These are phyloP conservation scores for Cryptosporidium sp. DNA, from an alignment of 169 alveolate genomes.

Conservation along the genomic window DNA sequence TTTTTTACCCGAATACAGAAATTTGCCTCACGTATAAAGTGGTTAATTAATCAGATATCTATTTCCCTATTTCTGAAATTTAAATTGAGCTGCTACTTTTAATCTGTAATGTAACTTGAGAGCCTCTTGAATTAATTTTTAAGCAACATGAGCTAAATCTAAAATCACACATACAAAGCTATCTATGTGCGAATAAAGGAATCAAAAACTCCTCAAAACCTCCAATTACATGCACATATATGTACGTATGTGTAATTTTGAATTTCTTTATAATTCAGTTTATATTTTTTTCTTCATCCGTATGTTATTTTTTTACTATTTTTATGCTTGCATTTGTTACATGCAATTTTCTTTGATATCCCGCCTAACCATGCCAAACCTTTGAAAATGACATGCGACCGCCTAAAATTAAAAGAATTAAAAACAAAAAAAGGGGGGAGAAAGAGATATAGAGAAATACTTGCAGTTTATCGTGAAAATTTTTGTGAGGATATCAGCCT, in stretches of 20 bases:
- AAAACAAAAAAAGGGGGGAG: background rate
- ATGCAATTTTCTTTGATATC: slow-evolving; percentile 12
- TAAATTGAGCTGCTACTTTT: background rate
- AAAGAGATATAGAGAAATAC: too few species aligned
- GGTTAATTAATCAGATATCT: background rate
- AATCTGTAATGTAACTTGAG: background rate
- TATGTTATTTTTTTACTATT: slow-evolving; percentile 1
- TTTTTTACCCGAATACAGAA: background rate
- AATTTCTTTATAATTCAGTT: too few species aligned
- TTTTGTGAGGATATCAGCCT: background rate
- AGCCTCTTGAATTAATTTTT: background rate
- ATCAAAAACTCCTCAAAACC: background rate
- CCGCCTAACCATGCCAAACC: slow-evolving; percentile 22
- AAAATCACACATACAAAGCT: too few species aligned
- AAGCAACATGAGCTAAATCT: background rate
- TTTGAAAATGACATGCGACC: background rate
- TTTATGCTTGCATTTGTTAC: background rate
- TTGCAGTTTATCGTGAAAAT: too few species aligned
- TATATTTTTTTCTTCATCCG: too few species aligned
- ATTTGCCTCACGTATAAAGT: background rate
- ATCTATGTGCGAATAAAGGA: too few species aligned
- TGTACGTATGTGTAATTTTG: too few species aligned
- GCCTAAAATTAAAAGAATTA: background rate
- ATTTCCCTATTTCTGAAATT: background rate
- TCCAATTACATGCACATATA: background rate